Evolutionary conservation across 148 eudicot genomes (phyloP), one percentile per base, ranked within the genome.

Genomic region (Diospyros lotus): DNA sequence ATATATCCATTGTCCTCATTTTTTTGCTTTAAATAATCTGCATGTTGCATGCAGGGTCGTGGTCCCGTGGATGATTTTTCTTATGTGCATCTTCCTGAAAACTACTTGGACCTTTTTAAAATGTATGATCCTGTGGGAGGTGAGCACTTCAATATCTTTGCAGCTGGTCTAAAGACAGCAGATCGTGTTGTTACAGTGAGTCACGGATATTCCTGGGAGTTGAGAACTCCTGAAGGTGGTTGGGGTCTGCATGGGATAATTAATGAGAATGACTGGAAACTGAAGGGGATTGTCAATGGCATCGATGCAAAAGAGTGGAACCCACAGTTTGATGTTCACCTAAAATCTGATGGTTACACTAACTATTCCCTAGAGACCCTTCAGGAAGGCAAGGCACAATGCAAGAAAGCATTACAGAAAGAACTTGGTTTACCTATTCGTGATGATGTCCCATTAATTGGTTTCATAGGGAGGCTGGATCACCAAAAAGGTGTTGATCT

Each of bases 161-260:
- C 99, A 1, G 98, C 90, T 17, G 97, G 99, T 77, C 69, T 96
- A 6, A 96, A 93, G 52, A 77, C 89, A 2, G 99, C 98, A 14
- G 99, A 96, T 64, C 97, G 98, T 51, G 78, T 93, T 15, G 93
- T 96, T 42, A 91, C 98, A 4, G 99, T 96, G 53, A 96, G 99
- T 73, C 99, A 96, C 55, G 98, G 98, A 46, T 96, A 96, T 75
- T 85, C 99, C 6, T 82, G 98, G 99, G 99, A 96, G 83, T 81
- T 96, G 43, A 96, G 88, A 82, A 96, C 99, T 4, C 61, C 68
- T 2, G 97, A 96, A 76, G 99, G 99, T 9, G 99, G 99, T 28
- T 96, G 99, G 99, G 99, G 99, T 64, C 84, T 96, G 62, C 87
- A 91, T 64, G 78, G 79, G 9, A 84, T 89, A 76, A 91, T 91